Evolutionary conservation across 306 rosid species (phyloP).

Genomic region (Morella rubra): DNA sequence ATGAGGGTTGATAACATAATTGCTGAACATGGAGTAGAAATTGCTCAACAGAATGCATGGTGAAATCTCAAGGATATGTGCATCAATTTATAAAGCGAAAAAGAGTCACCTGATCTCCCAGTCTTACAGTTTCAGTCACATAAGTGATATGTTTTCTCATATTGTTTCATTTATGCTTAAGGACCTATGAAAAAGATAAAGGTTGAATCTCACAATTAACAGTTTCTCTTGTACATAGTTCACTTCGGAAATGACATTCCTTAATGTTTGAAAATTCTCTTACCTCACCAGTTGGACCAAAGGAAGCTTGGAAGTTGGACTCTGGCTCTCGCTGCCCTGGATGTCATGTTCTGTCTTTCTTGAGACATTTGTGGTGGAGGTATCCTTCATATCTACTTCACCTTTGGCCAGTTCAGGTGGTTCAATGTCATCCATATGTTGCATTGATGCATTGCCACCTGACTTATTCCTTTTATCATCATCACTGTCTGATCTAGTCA

Average conservation of each 20-base stretch:
- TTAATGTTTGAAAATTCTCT: conserved; percentile 23
- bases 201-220: conserved; percentile 1
- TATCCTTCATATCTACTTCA: conserved; percentile 39
- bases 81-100: neutral
- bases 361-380: conserved; percentile 24
- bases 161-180: neutral
- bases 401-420: conserved; percentile 38
- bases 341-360: conserved; percentile 35
- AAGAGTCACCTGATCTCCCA: neutral
- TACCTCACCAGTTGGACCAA: conserved; percentile 47
- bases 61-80: neutral
- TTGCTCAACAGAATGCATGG: neutral
- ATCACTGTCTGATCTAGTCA: conserved; percentile 33
- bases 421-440: conserved; percentile 29
- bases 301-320: conserved; percentile 37
- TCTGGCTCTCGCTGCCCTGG: conserved; percentile 36
- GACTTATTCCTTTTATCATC: conserved; percentile 39
- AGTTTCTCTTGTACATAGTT: conserved; percentile 23
- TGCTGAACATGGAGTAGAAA: neutral
- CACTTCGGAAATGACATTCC: neutral
- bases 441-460: conserved; percentile 29
- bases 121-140: neutral
- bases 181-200: conserved; percentile 20
- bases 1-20: conserved; percentile 3
- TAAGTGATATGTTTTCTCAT: neutral